Evolutionary conservation across 768 basidiomycete genomes (phyloP), one percentile per base, ranked within the genome.

Genomic region (Tubosaeta sp.): DNA sequence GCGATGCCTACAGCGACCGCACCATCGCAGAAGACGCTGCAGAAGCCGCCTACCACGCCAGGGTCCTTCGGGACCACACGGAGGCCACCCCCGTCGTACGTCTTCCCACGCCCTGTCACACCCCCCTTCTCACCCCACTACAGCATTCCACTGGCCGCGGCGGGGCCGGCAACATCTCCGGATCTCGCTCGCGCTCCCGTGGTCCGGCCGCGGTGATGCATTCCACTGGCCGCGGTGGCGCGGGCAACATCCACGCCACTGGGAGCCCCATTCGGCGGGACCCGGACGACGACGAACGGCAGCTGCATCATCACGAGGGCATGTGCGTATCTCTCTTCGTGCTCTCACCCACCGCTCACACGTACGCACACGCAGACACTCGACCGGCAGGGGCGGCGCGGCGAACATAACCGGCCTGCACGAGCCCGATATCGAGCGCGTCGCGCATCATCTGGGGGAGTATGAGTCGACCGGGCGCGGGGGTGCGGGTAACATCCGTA

Each of bases 341-440:
- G 26, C 26, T 31, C 17, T 26, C 19, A 8, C 11, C 3, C 19
- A 0, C 35, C 12, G 19, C 51, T 57, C 44, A 54, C 39, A 17
- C n/a, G 25, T n/a, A n/a, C n/a, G n/a, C 13, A 16, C 1, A 26
- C 46, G 16, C 49, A 84, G 82, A 13, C 84, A 86, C 63, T 86
- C 84, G 5, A 81, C 79, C 1, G 85, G 85, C 42, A 81, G 86
- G 46, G 86, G 86, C 33, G 86, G 86, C n/a, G 55, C 65, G 6
- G 86, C 82, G 3, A 88, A 88, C 56, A 60, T 86, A 19, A 79
- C 77, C 0, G n/a, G 45, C 26, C 19, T 53, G 0, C 70, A 66
- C 26, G 66, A 68, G 6, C 79, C 79, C 1, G 61, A 64, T 0
- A 57, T 76, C 37, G 79, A 81, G 34, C 64, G 46, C 17, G 48